Percentiles rank a stretch among this genome's conserved stretches.
phyloP scores from a whole-genome alignment of 2,329 filamentous ascomycete species.

The Diaporthe helianthi region DNA sequence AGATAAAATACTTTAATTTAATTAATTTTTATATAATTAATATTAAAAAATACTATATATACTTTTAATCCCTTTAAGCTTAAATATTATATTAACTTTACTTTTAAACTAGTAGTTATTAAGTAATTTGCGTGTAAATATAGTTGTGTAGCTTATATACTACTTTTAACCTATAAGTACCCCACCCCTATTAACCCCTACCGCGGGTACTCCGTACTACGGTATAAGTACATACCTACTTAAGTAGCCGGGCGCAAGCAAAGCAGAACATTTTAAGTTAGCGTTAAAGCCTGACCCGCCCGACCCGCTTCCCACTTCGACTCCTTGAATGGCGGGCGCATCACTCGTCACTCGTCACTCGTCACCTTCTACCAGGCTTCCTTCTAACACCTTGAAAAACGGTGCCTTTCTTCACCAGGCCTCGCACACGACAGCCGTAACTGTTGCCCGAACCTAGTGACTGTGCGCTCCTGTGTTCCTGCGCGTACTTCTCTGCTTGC shows the following conservation, averaged over 20 bases:
- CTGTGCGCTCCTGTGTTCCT: conserved; percentile 1
- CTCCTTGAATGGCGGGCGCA: neutral
- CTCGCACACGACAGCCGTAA: conserved; percentile 13
- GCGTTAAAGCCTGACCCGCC: conserved; percentile 14
- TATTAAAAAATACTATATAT: too few relatives aligned
- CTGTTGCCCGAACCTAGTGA: conserved; percentile 31
- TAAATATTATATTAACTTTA: too few relatives aligned
- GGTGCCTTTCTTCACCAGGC: conserved; percentile 9
- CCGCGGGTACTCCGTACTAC: too few relatives aligned
- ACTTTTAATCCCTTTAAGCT: too few relatives aligned
- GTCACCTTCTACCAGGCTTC: neutral
- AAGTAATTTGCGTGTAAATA: too few relatives aligned
- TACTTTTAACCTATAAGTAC: too few relatives aligned
- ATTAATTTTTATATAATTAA: too few relatives aligned
- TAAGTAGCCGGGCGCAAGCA: neutral
- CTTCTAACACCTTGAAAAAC: neutral
- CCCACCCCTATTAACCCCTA: too few relatives aligned
- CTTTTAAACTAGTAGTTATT: too few relatives aligned
- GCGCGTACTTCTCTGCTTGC: conserved; percentile 15
- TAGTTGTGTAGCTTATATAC: too few relatives aligned
- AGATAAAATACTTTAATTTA: too few relatives aligned
- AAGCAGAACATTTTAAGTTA: neutral
- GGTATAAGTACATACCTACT: too few relatives aligned
- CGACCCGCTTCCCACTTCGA: neutral
- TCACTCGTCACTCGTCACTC: neutral